Evolutionary conservation across 768 basidiomycete species (phyloP).

Genomic region (Boletellus ananas): DNA sequence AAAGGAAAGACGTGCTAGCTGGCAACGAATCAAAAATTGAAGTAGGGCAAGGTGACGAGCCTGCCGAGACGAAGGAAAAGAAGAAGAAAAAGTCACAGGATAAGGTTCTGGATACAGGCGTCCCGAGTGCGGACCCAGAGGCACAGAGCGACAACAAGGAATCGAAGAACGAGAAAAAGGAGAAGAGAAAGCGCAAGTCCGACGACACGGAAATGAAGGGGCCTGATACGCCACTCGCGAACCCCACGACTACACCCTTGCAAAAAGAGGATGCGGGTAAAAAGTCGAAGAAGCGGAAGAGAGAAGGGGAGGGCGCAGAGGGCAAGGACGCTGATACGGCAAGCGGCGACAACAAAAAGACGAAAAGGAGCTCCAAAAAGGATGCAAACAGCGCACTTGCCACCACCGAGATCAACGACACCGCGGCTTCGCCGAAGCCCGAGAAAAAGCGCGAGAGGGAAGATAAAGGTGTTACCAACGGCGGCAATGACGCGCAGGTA

Average conservation of each 20-base stretch:
- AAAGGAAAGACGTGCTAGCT: not conserved
- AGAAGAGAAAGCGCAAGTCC: constrained; percentile 14
- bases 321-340: constrained; percentile 7
- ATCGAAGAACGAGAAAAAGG: constrained; percentile 10
- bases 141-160: not conserved
- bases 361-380: constrained; percentile 21
- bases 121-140: not conserved
- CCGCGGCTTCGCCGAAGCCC: constrained; percentile 1
- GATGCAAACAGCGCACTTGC: constrained; percentile 2
- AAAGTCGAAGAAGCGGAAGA: constrained; percentile 36
- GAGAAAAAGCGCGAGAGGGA: constrained; percentile 28
- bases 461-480: constrained; percentile 6
- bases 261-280: constrained; percentile 10
- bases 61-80: constrained; percentile 1
- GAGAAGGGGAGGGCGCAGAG: constrained; percentile 10
- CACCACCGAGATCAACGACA: constrained; percentile 12
- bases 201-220: constrained; percentile 20
- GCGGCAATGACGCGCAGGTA: constrained; percentile 9
- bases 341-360: constrained; percentile 20
- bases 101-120: not conserved
- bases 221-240: constrained; percentile 5
- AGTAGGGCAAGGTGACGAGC: constrained; percentile 3
- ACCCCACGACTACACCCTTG: constrained; percentile 2
- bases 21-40: not conserved
- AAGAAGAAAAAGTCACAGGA: constrained; percentile 16